Base-by-base conservation (phyloP, 2,329 filamentous ascomycete species). In the Periglandula ipomoeae region DNA sequence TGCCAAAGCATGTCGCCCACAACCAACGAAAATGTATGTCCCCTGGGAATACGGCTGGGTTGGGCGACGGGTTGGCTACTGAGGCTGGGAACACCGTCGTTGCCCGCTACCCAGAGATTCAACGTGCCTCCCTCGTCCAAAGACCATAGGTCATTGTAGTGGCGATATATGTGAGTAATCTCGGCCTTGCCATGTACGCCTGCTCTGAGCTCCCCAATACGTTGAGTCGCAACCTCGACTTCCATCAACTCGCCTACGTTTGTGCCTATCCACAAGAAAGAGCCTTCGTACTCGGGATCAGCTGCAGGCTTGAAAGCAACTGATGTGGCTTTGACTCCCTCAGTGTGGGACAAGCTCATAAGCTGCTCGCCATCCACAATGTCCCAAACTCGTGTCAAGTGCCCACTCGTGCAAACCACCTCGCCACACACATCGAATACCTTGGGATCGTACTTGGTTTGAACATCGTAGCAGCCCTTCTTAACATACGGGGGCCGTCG, bases 81-180 rank as follows among this genome's bases (percentile, higher is more conserved):
- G 26, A 97, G 68, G 52, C 81, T 91, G 1, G 90, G 89, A 24
- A 83, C 75, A 0, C 85, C 84, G 5, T 79, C 79, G 41, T 68
- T 68, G 58, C 89, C 87, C 4, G 90, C 84, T 1, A 81, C 82
- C 93, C 93, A 98, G 5, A 97, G 79, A 55, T 89, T 82, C 13
- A 98, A 70, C 41, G 85, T 87, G 10, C 93, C 93, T 42, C 85
- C 82, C 54, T 96, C 90, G 62, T 97, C 93, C 43, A 98, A 66
- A 0, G 90, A 90, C 93, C 93, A 98, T 63, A 98, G 79, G 59
- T 96, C 87, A 56, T 89, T 88, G 53, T 81, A 84, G 64, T 94
- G 85, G 35, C 93, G 82, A 61, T 88, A 85, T 38, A 98, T 95
- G 58, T 83, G 88, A 54, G 87, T 79, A 45, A 98, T 78, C 56